Percentiles rank a stretch among this genome's conserved stretches.
Conservation (phyloP, 441 rosid species). For the Populus hybrid region DNA sequence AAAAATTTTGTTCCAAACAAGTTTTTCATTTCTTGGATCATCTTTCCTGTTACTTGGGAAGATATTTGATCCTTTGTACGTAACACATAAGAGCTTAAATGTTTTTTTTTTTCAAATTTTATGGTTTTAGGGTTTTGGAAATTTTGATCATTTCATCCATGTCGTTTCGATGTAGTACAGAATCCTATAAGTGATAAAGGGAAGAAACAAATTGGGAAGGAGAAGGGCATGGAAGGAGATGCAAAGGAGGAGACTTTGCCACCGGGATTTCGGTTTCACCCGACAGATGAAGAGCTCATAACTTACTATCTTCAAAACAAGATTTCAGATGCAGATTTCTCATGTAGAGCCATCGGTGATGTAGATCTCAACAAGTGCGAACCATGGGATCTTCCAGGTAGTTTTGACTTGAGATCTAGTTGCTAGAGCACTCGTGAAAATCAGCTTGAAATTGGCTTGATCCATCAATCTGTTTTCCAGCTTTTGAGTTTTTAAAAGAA, state of each 20-base stretch:
- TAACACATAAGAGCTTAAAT: too few relatives aligned
- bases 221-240: too few relatives aligned
- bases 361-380: slow-evolving; percentile 94
- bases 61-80: background rate
- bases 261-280: too few relatives aligned
- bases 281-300: too few relatives aligned
- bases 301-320: slow-evolving; percentile 28
- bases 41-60: slow-evolving; percentile 9
- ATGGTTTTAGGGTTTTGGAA: background rate
- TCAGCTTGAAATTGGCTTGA: background rate
- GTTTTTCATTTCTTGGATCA: background rate
- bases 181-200: too few relatives aligned
- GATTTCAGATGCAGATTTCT: slow-evolving; percentile 58
- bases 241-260: too few relatives aligned
- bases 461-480: background rate
- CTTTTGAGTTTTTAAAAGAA: background rate
- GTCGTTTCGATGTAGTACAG: too few relatives aligned
- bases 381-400: slow-evolving; percentile 97
- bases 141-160: too few relatives aligned
- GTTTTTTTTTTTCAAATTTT: too few relatives aligned
- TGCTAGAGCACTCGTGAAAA: background rate
- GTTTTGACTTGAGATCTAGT: background rate
- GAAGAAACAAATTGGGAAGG: too few relatives aligned
- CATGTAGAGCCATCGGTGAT: slow-evolving; percentile 67
- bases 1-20: slow-evolving; percentile 3